Conservation (phyloP, 257 asterid species). For the Plectranthus barbatus region DNA sequence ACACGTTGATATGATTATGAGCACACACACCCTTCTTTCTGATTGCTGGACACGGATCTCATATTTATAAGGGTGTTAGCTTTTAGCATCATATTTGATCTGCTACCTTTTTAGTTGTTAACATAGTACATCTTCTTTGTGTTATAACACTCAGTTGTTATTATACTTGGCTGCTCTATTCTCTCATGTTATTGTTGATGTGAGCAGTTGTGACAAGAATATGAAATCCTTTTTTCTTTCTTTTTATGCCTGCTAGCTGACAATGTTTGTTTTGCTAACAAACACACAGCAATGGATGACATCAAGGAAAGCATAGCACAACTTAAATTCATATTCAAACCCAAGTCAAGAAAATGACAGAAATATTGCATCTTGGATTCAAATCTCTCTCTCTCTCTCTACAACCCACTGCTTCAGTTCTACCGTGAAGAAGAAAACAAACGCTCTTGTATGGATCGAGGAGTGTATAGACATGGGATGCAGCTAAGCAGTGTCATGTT, state of each 20-base stretch:
- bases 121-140: background rate
- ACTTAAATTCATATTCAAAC: constrained; percentile 68
- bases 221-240: background rate
- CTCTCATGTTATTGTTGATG: constrained; percentile 84
- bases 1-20: constrained; percentile 33
- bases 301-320: constrained; percentile 87
- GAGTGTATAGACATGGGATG: background rate
- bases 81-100: background rate
- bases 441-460: background rate
- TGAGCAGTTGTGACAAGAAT: constrained; percentile 61
- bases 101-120: background rate
- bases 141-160: too few relatives aligned
- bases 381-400: background rate
- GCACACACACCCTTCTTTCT: constrained; percentile 53
- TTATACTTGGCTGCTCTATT: constrained; percentile 65
- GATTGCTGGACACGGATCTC: constrained; percentile 85
- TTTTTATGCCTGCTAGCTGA: background rate
- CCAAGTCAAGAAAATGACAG: constrained; percentile 37
- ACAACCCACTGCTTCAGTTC: too few relatives aligned
- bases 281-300: constrained; percentile 91
- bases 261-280: too few relatives aligned
- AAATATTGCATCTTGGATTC: background rate
- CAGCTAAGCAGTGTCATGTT: background rate
- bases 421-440: background rate
- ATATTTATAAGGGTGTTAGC: constrained; percentile 50